Evolutionary conservation across 441 rosid species (phyloP), one percentile per base, ranked within the genome.

Genomic region (Rhodomyrtus psidioides): DNA sequence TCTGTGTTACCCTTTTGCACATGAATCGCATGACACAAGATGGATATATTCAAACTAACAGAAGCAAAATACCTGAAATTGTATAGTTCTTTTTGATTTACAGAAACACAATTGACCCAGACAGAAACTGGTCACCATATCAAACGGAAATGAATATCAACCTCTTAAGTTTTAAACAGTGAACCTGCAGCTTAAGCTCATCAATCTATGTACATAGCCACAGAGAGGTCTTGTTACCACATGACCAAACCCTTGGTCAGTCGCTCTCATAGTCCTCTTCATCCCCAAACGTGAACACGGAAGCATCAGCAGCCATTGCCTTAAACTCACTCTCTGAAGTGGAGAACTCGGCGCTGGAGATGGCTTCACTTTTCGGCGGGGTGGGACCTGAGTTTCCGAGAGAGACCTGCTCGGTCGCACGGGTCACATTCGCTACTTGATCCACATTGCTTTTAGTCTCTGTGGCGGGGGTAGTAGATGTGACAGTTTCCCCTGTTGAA

Each of bases 301-400:
- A 97, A 19, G 99, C 98, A 89, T 97, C 98, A 8, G 99, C 99
- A 12, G 99, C 99, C 98, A 97, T 96, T 83, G 93, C 98, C 92
- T 96, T 95, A 89, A 97, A 95, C 86, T 97, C 96, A 74, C 98
- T 95, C 83, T 94, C 94, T 6, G 95, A 87, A 85, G 88, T 91
- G 65, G 90, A 86, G 53, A 84, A 39, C 9, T 28, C 92, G 7
- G 86, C 5, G 44, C 90, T 59, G 5, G 88, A 6, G 70, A 83
- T 83, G 34, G 83, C 84, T 23, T 84, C 93, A 30, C 81, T 88
- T 84, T 90, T 91, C 9, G 85, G 89, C 84, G 91, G 94, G 86
- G 70, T 83, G 7, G 91, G 65, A 79, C 84, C 84, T 0, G 65
- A 83, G 86, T 86, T 90, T 82, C 92, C 96, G 83, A 94, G 87